These are phyloP conservation scores for Lactifluus piperatus DNA, from an alignment of 768 basidiomycete species.

Conservation along the genomic window DNA sequence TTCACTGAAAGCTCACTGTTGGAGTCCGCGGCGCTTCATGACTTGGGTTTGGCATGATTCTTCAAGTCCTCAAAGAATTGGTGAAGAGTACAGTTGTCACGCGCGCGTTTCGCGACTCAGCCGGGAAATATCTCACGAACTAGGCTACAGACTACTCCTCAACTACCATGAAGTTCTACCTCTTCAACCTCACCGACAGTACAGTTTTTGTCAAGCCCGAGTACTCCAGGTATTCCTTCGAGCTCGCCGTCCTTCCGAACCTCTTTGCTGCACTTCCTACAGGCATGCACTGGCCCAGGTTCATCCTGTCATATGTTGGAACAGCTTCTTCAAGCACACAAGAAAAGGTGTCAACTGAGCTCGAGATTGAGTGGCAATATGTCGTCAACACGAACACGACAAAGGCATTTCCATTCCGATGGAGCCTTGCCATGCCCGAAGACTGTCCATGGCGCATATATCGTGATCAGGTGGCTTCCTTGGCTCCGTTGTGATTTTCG, in stretches of 20 bases:
- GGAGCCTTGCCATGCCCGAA: slow-evolving; percentile 32
- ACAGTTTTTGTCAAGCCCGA: slow-evolving; percentile 20
- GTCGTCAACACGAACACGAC: not conserved
- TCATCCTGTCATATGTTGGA: not conserved
- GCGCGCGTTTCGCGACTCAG: slow-evolving; percentile 8
- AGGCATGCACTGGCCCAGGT: slow-evolving; percentile 6
- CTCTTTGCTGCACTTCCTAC: slow-evolving; percentile 12
- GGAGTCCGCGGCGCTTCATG: not conserved
- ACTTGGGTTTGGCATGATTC: not conserved
- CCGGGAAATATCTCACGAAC: no score
- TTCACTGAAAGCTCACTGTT: slow-evolving; percentile 4
- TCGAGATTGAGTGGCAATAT: not conserved
- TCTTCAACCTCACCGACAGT: slow-evolving; percentile 33
- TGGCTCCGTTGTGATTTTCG: not conserved
- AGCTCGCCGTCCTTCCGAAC: not conserved
- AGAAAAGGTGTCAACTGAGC: slow-evolving; percentile 22
- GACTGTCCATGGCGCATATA: slow-evolving; percentile 54
- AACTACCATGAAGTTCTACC: slow-evolving; percentile 23
- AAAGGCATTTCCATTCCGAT: not conserved
- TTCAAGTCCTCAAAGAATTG: not conserved
- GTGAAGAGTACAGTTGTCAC: not conserved
- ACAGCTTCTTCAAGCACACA: not conserved
- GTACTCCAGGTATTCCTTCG: not conserved
- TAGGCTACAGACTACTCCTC: not conserved
- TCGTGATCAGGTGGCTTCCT: slow-evolving; percentile 38